Conservation (phyloP, 2,329 filamentous ascomycete genomes). For the Mollisia scopiformis region DNA sequence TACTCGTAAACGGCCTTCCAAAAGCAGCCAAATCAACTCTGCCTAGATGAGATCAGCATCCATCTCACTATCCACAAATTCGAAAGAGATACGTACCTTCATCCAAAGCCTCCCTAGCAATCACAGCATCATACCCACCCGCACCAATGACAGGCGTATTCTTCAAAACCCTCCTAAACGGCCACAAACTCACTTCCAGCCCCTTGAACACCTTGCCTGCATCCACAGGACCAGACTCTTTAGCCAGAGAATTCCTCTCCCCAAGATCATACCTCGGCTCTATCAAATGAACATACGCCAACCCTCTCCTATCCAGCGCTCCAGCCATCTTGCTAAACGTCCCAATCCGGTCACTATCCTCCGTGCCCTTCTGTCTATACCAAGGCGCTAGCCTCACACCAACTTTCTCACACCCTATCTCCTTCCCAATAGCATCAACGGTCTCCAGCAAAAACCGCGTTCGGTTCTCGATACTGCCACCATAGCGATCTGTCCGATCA, state of each 20-base stretch:
- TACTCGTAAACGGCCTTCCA: conserved; percentile 12
- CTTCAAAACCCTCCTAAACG: conserved; percentile 34
- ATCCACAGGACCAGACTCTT: neutral
- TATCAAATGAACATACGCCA: neutral
- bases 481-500: neutral
- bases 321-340: neutral
- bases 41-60: conserved; percentile 2
- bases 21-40: conserved; percentile 10
- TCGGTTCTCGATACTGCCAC: neutral
- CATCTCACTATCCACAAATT: neutral
- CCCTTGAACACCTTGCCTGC: neutral
- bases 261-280: neutral
- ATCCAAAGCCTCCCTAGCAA: neutral
- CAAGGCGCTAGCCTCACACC: neutral
- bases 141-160: conserved; percentile 37
- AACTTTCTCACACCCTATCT: neutral
- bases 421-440: neutral
- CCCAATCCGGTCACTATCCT: neutral
- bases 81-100: neutral
- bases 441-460: neutral
- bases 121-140: conserved; percentile 1
- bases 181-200: neutral
- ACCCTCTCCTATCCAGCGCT: neutral
- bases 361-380: neutral
- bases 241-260: neutral